These are phyloP conservation scores for Sporobolomyces pararoseus DNA, from an alignment of 768 basidiomycete genomes.

Conservation along the genomic window DNA sequence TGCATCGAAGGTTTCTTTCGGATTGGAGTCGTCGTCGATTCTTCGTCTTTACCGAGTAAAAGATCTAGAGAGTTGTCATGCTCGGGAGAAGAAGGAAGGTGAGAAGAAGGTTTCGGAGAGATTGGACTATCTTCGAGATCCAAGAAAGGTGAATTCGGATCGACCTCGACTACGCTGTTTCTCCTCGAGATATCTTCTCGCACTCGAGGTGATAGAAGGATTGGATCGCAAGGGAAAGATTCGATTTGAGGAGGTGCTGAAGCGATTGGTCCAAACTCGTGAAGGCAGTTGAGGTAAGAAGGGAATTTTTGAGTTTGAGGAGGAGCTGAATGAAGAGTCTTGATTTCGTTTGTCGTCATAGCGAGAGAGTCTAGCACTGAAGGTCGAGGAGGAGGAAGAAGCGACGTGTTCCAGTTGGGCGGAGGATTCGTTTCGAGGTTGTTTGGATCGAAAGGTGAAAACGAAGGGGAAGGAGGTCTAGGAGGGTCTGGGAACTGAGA, in stretches of 20 bases:
- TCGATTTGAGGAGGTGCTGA: conserved; percentile 33
- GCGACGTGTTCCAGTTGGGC: background rate
- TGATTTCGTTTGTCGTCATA: background rate
- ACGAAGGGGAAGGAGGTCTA: background rate
- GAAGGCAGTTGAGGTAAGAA: background rate
- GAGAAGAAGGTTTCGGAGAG: background rate
- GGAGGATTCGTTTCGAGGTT: background rate
- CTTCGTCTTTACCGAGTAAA: conserved; percentile 3
- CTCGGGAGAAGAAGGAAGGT: background rate
- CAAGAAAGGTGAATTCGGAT: background rate
- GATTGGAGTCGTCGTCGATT: background rate
- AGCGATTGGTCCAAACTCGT: background rate
- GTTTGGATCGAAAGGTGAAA: background rate
- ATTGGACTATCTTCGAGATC: background rate
- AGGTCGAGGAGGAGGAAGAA: background rate
- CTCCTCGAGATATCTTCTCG: background rate
- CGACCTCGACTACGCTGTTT: background rate
- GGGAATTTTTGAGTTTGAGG: background rate
- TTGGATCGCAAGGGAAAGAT: conserved; percentile 1
- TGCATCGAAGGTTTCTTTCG: conserved; percentile 7
- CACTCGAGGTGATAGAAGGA: conserved; percentile 1
- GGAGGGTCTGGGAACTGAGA: background rate
- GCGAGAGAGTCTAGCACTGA: background rate
- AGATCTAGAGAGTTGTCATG: background rate
- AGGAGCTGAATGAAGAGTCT: background rate